phyloP scores from a whole-genome alignment of 306 rosid genomes.

The Cucumis sativus region DNA sequence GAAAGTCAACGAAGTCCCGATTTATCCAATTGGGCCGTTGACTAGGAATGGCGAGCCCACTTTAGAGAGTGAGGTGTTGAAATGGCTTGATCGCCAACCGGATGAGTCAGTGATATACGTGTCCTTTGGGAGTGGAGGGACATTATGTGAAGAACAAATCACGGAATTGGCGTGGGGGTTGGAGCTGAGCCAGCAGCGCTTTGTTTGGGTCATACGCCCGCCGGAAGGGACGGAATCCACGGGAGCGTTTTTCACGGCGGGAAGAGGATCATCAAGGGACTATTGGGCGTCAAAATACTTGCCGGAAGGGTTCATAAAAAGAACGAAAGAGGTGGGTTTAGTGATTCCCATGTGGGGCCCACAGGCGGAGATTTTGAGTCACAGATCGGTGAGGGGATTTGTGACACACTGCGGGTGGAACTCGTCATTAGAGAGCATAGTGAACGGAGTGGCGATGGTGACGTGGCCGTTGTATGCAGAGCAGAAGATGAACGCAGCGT shows the following conservation, averaged over 20 bases:
- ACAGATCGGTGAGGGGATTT: background rate
- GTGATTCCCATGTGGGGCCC: background rate
- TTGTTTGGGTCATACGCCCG: constrained; percentile 55
- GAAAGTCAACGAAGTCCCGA: constrained; percentile 6
- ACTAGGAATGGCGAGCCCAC: constrained; percentile 7
- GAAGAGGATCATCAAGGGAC: background rate
- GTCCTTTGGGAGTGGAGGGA: constrained; percentile 61
- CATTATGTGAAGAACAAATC: constrained; percentile 32
- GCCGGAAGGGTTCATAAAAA: constrained; percentile 33
- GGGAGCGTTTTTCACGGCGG: constrained; percentile 17
- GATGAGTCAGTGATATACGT: constrained; percentile 37
- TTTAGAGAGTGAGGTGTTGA: background rate
- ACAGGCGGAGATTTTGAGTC: background rate
- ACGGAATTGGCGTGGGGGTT: constrained; percentile 49
- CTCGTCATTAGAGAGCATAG: background rate
- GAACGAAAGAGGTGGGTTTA: constrained; percentile 10
- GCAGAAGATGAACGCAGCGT: background rate
- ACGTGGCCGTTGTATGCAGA: background rate
- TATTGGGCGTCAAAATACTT: background rate
- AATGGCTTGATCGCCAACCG: constrained; percentile 45
- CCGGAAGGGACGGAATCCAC: constrained; percentile 7
- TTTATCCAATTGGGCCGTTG: constrained; percentile 43
- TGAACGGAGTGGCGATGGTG: background rate
- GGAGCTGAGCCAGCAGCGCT: constrained; percentile 43
- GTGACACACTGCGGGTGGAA: background rate